phyloP scores from a whole-genome alignment of 31 red algal species.

The Bonnemaisonia californica region DNA sequence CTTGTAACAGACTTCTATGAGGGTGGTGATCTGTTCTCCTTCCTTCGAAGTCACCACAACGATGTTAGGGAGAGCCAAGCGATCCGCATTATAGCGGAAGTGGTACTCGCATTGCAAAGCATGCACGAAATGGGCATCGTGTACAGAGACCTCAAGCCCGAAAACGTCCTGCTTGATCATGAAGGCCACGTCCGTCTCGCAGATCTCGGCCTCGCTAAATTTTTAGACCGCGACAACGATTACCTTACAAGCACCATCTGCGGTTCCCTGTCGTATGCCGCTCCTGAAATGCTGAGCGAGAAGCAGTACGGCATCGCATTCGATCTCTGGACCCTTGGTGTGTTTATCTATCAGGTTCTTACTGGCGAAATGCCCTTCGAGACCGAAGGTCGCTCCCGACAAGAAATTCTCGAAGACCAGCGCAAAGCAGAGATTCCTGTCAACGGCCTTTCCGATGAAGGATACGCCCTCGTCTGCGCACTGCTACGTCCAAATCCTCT shows the following conservation, averaged over 20 bases:
- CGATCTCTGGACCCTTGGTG: conserved; percentile 83
- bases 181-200: conserved; percentile 88
- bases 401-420: conserved; percentile 65
- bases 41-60: conserved; percentile 38
- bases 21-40: conserved; percentile 90
- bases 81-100: conserved; percentile 74
- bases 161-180: conserved; percentile 86
- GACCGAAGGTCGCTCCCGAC: conserved; percentile 49
- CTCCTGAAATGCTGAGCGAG: conserved; percentile 90
- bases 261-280: conserved; percentile 82
- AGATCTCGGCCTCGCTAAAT: conserved; percentile 80
- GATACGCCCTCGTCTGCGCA: conserved; percentile 52
- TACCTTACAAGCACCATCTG: conserved; percentile 82
- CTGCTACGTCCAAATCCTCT: conserved; percentile 64
- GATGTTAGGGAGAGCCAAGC: conserved; percentile 63
- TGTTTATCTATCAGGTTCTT: conserved; percentile 87
- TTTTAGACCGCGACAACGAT: conserved; percentile 45
- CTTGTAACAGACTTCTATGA: conserved; percentile 94
- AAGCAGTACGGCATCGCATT: conserved; percentile 80
- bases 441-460: conserved; percentile 56
- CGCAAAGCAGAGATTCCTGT: conserved; percentile 41
- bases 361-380: conserved; percentile 82
- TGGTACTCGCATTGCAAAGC: conserved; percentile 73
- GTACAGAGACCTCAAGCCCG: conserved; percentile 92
- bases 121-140: conserved; percentile 85